phyloP scores from a whole-genome alignment of 2,329 filamentous ascomycete genomes.

The Phyllosticta paracitricarpa region DNA sequence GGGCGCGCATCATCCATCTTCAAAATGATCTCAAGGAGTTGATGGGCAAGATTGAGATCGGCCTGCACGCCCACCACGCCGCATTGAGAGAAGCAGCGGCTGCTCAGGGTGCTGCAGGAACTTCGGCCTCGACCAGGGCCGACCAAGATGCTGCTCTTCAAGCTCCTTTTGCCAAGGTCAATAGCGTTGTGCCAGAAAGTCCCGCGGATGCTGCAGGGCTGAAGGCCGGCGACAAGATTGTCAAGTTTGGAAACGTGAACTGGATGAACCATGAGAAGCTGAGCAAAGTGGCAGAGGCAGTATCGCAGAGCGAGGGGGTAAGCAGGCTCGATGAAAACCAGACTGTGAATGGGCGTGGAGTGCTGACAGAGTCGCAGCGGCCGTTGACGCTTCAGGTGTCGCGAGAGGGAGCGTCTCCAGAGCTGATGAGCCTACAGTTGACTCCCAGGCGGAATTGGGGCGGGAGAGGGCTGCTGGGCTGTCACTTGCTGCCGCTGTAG shows the following conservation, averaged over 20 bases:
- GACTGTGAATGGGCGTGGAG: neutral
- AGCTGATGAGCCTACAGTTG: conserved; percentile 58
- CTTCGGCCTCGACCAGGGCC: conserved; percentile 14
- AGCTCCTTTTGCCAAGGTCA: conserved; percentile 78
- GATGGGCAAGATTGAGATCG: conserved; percentile 73
- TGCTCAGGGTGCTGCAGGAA: conserved; percentile 14
- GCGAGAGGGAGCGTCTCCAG: conserved; percentile 14
- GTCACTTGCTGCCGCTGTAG: conserved; percentile 74
- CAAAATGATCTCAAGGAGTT: conserved; percentile 89
- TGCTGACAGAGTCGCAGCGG: conserved; percentile 1
- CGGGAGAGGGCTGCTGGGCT: conserved; percentile 79
- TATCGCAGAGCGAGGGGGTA: conserved; percentile 84
- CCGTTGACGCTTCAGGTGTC: conserved; percentile 5
- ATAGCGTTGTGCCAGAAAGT: conserved; percentile 65
- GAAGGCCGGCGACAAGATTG: conserved; percentile 68
- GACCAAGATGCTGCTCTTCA: conserved; percentile 33
- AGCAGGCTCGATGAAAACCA: conserved; percentile 29
- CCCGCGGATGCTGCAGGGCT: conserved; percentile 78
- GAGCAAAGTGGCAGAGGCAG: conserved; percentile 75
- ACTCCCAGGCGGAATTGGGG: conserved; percentile 78
- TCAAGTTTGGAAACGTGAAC: conserved; percentile 76
- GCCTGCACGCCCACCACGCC: conserved; percentile 87
- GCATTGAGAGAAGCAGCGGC: conserved; percentile 43
- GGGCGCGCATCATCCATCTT: conserved; percentile 77
- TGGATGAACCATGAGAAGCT: conserved; percentile 78